Evolutionary conservation across 306 rosid genomes (phyloP).

Genomic region (Vachellia pachyceras): DNA sequence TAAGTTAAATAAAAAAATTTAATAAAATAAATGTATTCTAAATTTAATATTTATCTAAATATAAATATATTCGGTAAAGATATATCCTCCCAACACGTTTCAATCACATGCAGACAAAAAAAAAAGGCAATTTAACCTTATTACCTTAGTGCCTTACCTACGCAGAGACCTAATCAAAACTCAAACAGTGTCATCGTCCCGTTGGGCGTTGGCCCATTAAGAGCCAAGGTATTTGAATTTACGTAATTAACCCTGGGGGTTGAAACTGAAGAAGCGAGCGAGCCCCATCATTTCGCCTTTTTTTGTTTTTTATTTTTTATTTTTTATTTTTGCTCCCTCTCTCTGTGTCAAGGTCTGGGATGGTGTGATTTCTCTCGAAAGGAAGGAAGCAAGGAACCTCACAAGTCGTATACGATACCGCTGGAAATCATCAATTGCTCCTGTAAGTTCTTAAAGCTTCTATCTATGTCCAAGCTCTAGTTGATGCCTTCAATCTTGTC

Average conservation of each 20-base stretch:
- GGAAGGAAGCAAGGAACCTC: constrained; percentile 1
- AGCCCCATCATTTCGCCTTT: not conserved
- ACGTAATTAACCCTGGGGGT: not conserved
- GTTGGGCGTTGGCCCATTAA: not conserved
- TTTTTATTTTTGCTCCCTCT: not conserved
- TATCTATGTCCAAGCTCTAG: constrained; percentile 7
- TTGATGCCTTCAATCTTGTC: not conserved
- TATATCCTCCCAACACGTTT: too few species aligned
- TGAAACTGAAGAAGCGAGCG: not conserved
- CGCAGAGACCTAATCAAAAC: not conserved
- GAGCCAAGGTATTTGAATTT: not conserved
- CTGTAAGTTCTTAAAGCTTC: constrained; percentile 46
- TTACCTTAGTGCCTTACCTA: not conserved
- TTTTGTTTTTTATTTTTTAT: not conserved
- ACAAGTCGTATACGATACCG: constrained; percentile 8
- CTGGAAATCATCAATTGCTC: constrained; percentile 32
- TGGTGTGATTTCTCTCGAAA: constrained; percentile 27
- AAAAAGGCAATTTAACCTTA: too few species aligned
- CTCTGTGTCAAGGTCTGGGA: not conserved
- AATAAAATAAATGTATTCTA: too few species aligned
- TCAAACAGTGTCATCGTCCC: not conserved
- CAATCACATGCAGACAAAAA: too few species aligned
- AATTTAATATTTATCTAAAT: too few species aligned
- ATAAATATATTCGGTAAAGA: too few species aligned
- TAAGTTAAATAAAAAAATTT: too few species aligned